Evolutionary conservation across 176 grass and related monocot genomes (phyloP).

Genomic region (Poa pratensis): DNA sequence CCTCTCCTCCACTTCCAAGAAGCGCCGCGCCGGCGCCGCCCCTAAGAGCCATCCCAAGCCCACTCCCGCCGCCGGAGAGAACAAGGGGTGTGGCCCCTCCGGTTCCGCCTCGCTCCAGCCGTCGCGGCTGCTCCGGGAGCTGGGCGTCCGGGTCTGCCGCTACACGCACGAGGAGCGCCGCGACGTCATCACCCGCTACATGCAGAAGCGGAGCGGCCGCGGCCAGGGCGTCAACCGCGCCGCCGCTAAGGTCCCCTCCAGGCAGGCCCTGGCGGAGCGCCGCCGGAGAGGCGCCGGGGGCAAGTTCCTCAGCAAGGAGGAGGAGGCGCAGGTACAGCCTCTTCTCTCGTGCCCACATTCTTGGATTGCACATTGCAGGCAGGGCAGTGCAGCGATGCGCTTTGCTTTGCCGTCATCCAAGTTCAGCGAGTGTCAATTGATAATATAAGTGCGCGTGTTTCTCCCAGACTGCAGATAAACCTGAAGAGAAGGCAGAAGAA

Average conservation of each 20-base stretch:
- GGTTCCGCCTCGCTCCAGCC: slow-evolving; percentile 38
- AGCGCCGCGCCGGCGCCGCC: slow-evolving; percentile 40
- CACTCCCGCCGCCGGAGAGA: neutral
- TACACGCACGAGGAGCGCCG: slow-evolving; percentile 94
- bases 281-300: slow-evolving; percentile 75
- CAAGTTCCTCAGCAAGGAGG: slow-evolving; percentile 89
- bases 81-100: neutral
- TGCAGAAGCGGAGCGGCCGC: slow-evolving; percentile 85
- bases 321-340: slow-evolving; percentile 55
- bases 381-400: slow-evolving; percentile 1
- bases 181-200: slow-evolving; percentile 94
- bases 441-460: slow-evolving; percentile 12
- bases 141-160: slow-evolving; percentile 78
- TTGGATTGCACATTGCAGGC: slow-evolving; percentile 22
- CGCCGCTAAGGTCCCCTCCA: slow-evolving; percentile 75
- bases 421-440: neutral
- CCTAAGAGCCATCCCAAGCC: slow-evolving; percentile 46
- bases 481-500: slow-evolving; percentile 65
- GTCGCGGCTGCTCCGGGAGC: slow-evolving; percentile 78
- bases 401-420: neutral
- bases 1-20: slow-evolving; percentile 45
- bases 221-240: slow-evolving; percentile 65
- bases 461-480: slow-evolving; percentile 61
- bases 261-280: slow-evolving; percentile 86
- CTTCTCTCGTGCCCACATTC: neutral